Percentiles rank a stretch among this genome's conserved stretches.
These are phyloP conservation scores for Elongisporangium senticosum DNA, from an alignment of 352 stramenopile species.

Conservation along the genomic window DNA sequence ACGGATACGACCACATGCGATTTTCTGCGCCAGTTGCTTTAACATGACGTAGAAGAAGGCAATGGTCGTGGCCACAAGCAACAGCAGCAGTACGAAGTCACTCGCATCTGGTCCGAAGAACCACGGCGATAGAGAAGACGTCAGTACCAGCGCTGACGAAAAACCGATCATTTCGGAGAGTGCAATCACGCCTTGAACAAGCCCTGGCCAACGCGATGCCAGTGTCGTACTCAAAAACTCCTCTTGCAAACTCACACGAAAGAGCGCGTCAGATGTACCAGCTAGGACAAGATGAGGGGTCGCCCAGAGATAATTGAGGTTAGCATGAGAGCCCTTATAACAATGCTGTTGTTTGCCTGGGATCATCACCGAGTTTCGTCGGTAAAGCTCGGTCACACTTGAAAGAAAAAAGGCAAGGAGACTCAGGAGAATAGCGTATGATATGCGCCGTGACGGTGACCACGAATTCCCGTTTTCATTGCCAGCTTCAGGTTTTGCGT, in stretches of 20 bases:
- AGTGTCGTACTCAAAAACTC: conserved; percentile 16
- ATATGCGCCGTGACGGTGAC: conserved; percentile 30
- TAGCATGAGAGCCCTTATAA: conserved; percentile 1
- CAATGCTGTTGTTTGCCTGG: conserved; percentile 9
- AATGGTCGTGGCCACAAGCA: conserved; percentile 53
- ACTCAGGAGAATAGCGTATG: conserved; percentile 45
- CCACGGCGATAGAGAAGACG: conserved; percentile 49
- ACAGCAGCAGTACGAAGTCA: conserved; percentile 56
- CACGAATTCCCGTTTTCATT: neutral
- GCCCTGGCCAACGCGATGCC: conserved; percentile 28
- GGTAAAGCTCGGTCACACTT: conserved; percentile 75
- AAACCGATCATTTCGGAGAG: conserved; percentile 55
- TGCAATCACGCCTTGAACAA: conserved; percentile 40
- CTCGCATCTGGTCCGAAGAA: conserved; percentile 44
- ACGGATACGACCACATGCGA: conserved; percentile 5
- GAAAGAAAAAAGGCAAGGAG: conserved; percentile 64
- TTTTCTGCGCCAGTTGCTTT: conserved; percentile 21
- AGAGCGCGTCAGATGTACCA: conserved; percentile 49
- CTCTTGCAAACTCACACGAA: conserved; percentile 57
- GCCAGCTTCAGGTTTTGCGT: neutral
- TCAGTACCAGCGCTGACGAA: conserved; percentile 38
- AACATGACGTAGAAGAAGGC: conserved; percentile 39
- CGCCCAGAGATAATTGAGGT: conserved; percentile 55
- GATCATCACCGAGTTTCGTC: conserved; percentile 27
- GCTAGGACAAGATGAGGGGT: conserved; percentile 49